These are phyloP conservation scores for Alternaria consortialis DNA, from an alignment of 2,329 filamentous ascomycete genomes.

Conservation along the genomic window DNA sequence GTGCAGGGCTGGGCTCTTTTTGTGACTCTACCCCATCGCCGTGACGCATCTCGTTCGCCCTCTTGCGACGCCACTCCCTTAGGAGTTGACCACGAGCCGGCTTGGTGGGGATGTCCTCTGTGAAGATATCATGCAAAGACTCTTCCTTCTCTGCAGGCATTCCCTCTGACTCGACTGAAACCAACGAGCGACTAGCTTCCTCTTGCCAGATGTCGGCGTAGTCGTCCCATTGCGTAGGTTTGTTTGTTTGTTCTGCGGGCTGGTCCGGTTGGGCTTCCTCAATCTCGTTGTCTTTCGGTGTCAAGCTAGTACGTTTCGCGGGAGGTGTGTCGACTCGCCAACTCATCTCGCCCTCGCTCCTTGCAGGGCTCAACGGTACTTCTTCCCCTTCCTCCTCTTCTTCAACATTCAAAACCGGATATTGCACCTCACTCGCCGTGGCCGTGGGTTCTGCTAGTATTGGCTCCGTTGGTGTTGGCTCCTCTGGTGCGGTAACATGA, in stretches of 20 bases:
- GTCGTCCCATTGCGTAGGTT: conserved; percentile 21
- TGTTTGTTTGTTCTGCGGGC: not conserved
- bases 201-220: conserved; percentile 59
- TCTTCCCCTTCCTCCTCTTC: conserved; percentile 23
- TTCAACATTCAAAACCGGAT: conserved; percentile 31
- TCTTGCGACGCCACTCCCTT: conserved; percentile 55
- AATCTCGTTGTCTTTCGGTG: not conserved
- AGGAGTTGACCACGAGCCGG: conserved; percentile 54
- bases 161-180: conserved; percentile 30
- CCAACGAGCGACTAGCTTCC: conserved; percentile 54
- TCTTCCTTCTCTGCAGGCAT: conserved; percentile 23
- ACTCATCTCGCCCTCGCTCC: conserved; percentile 48
- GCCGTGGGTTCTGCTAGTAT: conserved; percentile 20
- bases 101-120: conserved; percentile 37
- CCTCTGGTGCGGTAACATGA: conserved; percentile 24
- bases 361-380: conserved; percentile 41
- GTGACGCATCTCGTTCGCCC: conserved; percentile 49
- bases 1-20: conserved; percentile 16
- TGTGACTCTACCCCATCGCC: conserved; percentile 48
- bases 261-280: conserved; percentile 10
- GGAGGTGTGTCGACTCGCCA: conserved; percentile 40
- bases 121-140: conserved; percentile 47
- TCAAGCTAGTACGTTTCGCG: not conserved
- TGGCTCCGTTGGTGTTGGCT: conserved; percentile 20
- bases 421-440: conserved; percentile 33